Evolutionary conservation across 768 basidiomycete species (phyloP).

Genomic region (Astraeus odoratus): DNA sequence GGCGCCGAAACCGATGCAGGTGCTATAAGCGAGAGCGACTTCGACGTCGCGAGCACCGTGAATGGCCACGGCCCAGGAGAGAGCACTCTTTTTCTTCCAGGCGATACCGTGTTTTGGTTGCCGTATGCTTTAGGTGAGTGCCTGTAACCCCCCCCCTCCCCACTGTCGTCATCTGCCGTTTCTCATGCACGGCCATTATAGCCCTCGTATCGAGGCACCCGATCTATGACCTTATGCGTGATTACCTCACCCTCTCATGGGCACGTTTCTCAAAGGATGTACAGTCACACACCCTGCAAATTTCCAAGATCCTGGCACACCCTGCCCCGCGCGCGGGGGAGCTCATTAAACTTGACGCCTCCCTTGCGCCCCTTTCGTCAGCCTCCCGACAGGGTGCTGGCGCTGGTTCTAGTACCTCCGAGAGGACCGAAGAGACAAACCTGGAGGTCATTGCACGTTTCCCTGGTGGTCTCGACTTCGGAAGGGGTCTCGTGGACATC

Average conservation of each 20-base stretch:
- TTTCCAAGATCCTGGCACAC: slow-evolving; percentile 80
- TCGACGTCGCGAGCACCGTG: slow-evolving; percentile 72
- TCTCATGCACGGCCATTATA: slow-evolving; percentile 23
- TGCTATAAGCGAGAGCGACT: slow-evolving; percentile 81
- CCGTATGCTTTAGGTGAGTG: slow-evolving; percentile 86
- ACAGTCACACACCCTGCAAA: slow-evolving; percentile 85
- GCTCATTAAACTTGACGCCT: slow-evolving; percentile 79
- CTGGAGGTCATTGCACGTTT: slow-evolving; percentile 86
- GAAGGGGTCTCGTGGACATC: slow-evolving; percentile 83
- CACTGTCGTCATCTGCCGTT: slow-evolving; percentile 2
- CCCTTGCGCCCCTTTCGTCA: slow-evolving; percentile 39
- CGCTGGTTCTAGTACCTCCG: slow-evolving; percentile 24
- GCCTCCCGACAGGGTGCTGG: slow-evolving; percentile 35
- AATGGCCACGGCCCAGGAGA: slow-evolving; percentile 75
- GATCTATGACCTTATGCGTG: slow-evolving; percentile 91
- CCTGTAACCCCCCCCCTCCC: background rate
- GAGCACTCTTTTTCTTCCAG: slow-evolving; percentile 82
- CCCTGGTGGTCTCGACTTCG: slow-evolving; percentile 91
- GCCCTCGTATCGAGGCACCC: slow-evolving; percentile 88
- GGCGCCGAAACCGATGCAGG: slow-evolving; percentile 64
- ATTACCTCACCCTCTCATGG: slow-evolving; percentile 94
- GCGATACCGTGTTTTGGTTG: slow-evolving; percentile 91
- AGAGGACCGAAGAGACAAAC: slow-evolving; percentile 32
- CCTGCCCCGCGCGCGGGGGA: slow-evolving; percentile 86
- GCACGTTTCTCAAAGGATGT: slow-evolving; percentile 92